These are phyloP conservation scores for Buxus sempervirens DNA, from an alignment of 164 flowering plant genomes.

Conservation along the genomic window DNA sequence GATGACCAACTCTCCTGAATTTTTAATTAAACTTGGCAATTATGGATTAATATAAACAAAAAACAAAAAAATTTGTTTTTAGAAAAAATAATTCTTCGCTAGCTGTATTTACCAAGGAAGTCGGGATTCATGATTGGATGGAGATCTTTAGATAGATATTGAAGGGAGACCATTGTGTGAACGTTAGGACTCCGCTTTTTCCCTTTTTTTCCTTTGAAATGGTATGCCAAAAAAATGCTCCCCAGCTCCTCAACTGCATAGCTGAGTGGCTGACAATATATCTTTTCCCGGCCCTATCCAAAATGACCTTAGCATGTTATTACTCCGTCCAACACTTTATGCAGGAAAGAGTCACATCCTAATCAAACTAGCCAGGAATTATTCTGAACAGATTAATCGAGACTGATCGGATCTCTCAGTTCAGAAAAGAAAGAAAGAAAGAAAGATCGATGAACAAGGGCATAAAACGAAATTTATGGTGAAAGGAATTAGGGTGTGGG, in stretches of 20 bases:
- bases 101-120: neutral
- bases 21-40: too few species aligned
- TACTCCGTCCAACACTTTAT: too few species aligned
- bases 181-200: neutral
- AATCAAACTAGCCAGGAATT: too few species aligned
- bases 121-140: neutral
- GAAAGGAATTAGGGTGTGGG: neutral
- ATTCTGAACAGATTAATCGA: too few species aligned
- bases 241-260: neutral
- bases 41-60: too few species aligned
- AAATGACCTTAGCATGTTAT: neutral
- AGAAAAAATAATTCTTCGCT: neutral
- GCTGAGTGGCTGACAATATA: neutral
- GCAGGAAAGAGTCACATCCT: too few species aligned
- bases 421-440: too few species aligned
- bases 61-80: neutral
- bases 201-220: neutral
- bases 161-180: neutral
- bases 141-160: neutral
- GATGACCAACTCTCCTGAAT: too few species aligned
- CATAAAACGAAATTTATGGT: neutral
- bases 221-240: neutral
- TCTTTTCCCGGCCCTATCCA: neutral
- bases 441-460: neutral
- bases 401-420: too few species aligned